Evolutionary conservation across 1,139 yeast genomes (phyloP).

Genomic region (Lodderomyces theae): DNA sequence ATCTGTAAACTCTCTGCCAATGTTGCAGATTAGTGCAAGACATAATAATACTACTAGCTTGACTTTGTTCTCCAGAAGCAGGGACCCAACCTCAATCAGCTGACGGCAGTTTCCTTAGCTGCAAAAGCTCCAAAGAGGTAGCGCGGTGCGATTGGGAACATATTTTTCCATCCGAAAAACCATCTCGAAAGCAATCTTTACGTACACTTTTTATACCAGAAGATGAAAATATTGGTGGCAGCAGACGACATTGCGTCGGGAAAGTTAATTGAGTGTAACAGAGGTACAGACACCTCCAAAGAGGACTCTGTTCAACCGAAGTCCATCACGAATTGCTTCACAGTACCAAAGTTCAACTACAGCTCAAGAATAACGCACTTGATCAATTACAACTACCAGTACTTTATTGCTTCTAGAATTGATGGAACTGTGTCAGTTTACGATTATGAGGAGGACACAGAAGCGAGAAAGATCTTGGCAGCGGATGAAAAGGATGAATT

Average conservation of each 20-base stretch:
- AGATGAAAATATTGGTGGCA: conserved; percentile 52
- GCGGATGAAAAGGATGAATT: conserved; percentile 9
- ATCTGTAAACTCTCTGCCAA: too few species aligned
- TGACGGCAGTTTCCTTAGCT: too few species aligned
- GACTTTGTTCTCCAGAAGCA: too few species aligned
- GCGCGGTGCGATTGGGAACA: too few species aligned
- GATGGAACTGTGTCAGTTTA: conserved; percentile 44
- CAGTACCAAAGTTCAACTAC: conserved; percentile 29
- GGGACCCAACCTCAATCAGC: too few species aligned
- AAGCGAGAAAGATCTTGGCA: conserved; percentile 15
- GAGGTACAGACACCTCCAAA: conserved; percentile 69
- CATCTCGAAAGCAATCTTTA: not conserved
- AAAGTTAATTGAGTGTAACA: conserved; percentile 53
- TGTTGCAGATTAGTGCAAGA: not conserved
- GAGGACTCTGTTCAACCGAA: conserved; percentile 57
- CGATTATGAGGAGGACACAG: conserved; percentile 21
- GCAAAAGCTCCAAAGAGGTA: not conserved
- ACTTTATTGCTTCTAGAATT: conserved; percentile 40
- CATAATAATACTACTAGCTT: too few species aligned
- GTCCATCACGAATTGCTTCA: conserved; percentile 38
- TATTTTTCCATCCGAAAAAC: too few species aligned
- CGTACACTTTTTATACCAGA: too few species aligned
- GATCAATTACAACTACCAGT: conserved; percentile 28
- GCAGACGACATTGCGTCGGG: conserved; percentile 57
- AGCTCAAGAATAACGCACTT: conserved; percentile 24